A percentile compares a stretch with the other conserved stretches of the same genome.
Conservation (phyloP, 495 filamentous ascomycete genomes). For the Neurospora pannonica region DNA sequence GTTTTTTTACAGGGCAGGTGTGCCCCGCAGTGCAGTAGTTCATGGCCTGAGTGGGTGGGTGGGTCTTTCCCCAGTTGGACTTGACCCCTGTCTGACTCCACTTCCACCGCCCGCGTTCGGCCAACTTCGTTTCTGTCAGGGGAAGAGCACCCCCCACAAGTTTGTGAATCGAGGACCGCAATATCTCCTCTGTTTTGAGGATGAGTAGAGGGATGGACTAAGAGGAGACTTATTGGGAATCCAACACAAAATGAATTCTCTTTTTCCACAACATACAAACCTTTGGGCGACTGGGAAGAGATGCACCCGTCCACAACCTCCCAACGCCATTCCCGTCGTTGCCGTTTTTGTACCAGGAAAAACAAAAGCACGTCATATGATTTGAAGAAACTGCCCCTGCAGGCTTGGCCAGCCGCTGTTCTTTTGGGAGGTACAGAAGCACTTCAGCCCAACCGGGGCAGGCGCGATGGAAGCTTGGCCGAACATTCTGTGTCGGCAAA, state of each 20-base stretch:
- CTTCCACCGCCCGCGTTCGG: neutral
- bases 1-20: neutral
- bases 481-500: neutral
- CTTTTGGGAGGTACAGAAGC: neutral
- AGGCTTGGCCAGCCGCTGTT: neutral
- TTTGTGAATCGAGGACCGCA: neutral
- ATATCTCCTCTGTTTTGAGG: neutral
- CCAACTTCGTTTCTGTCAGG: neutral
- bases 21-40: neutral
- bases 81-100: neutral
- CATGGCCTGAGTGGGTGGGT: neutral
- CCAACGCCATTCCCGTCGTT: neutral
- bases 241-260: neutral
- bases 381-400: neutral
- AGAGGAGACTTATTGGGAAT: neutral
- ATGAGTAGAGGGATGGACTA: neutral
- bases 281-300: neutral
- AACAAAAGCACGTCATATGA: neutral
- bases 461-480: neutral
- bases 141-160: neutral
- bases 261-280: neutral
- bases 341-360: neutral
- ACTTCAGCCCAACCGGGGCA: neutral
- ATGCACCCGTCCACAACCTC: neutral
- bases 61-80: neutral